These are phyloP conservation scores for Diaporthe velutina DNA, from an alignment of 2,329 filamentous ascomycete genomes.

Conservation along the genomic window DNA sequence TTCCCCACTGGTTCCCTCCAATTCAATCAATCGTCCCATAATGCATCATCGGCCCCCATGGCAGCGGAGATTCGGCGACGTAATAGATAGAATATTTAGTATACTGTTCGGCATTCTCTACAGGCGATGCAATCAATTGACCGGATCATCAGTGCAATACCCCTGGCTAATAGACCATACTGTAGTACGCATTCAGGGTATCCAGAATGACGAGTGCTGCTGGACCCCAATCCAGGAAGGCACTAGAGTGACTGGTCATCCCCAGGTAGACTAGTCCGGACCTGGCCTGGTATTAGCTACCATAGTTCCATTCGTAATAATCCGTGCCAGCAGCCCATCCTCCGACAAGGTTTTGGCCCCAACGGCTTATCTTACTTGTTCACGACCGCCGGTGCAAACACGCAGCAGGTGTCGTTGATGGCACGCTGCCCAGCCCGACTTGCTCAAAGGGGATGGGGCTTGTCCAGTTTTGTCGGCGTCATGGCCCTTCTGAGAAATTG, in stretches of 20 bases:
- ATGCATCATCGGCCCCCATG: conserved; percentile 25
- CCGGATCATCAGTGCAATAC: background rate
- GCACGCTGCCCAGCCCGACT: conserved; percentile 14
- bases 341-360: conserved; percentile 30
- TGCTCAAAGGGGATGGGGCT: background rate
- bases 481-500: conserved; percentile 25
- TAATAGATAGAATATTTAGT: background rate
- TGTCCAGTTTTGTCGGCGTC: conserved; percentile 4
- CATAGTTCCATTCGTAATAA: conserved; percentile 21
- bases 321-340: background rate
- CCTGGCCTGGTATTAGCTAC: background rate
- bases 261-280: background rate
- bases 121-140: background rate
- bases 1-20: conserved; percentile 30
- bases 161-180: background rate
- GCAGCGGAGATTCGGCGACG: conserved; percentile 29
- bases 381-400: background rate
- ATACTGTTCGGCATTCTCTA: background rate
- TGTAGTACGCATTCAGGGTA: background rate
- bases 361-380: conserved; percentile 9
- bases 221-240: background rate
- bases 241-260: conserved; percentile 1
- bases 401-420: background rate
- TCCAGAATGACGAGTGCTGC: background rate
- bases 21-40: conserved; percentile 19